Evolutionary conservation across 768 basidiomycete genomes (phyloP).

Genomic region (Phlegmacium glaucopus): DNA sequence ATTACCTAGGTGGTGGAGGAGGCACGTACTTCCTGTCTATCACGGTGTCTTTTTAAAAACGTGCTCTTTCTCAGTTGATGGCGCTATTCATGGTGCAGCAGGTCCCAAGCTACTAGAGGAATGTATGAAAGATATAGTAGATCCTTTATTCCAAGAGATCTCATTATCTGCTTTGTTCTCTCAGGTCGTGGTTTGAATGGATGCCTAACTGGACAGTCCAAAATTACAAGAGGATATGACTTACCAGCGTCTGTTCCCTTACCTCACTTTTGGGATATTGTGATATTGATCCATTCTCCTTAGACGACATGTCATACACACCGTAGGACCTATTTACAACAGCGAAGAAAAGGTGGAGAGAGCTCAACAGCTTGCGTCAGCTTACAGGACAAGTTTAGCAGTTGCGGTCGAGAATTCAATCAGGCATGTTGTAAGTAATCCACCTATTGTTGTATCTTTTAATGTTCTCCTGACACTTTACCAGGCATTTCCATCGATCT

Average conservation of each 20-base stretch:
- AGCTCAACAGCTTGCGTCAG: constrained; percentile 58
- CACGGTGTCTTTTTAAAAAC: neutral
- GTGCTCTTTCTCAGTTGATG: constrained; percentile 53
- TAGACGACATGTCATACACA: constrained; percentile 73
- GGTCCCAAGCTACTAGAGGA: constrained; percentile 62
- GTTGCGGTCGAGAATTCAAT: constrained; percentile 58
- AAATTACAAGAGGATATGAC: constrained; percentile 75
- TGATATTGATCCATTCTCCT: constrained; percentile 1
- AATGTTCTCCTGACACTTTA: neutral
- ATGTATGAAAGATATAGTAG: constrained; percentile 45
- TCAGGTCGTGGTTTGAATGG: constrained; percentile 64
- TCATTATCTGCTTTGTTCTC: neutral
- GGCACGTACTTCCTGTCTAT: constrained; percentile 37
- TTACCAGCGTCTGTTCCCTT: constrained; percentile 63
- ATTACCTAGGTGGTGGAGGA: constrained; percentile 65
- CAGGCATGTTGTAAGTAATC: constrained; percentile 55
- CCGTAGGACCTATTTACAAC: constrained; percentile 76
- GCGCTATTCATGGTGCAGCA: constrained; percentile 77
- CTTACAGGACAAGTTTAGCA: constrained; percentile 63
- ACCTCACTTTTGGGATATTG: neutral
- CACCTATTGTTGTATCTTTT: constrained; percentile 1
- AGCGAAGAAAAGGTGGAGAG: constrained; percentile 35
- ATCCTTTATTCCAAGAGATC: neutral
- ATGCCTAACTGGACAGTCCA: constrained; percentile 69
- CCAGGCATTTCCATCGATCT: constrained; percentile 80